These are phyloP conservation scores for Neofusicoccum kwambonambiense DNA, from an alignment of 2,329 filamentous ascomycete genomes.

Conservation along the genomic window DNA sequence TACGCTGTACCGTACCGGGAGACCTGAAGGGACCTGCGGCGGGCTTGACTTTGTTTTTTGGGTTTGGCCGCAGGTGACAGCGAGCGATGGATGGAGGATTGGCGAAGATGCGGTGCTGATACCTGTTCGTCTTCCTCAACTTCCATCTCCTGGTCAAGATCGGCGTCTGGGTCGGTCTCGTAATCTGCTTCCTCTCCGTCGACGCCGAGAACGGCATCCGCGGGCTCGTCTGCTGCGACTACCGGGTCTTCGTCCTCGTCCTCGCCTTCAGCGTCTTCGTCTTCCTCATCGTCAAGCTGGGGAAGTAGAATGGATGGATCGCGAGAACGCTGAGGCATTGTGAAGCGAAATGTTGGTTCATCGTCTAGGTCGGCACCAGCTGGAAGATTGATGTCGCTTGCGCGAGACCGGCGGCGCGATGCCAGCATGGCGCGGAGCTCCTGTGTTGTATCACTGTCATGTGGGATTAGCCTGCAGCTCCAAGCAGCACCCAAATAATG, in stretches of 20 bases:
- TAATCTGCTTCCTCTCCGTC: constrained; percentile 22
- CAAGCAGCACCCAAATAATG: constrained; percentile 29
- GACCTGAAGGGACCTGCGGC: constrained; percentile 53
- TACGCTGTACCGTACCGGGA: constrained; percentile 75
- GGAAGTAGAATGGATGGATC: constrained; percentile 22
- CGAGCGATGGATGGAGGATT: constrained; percentile 4
- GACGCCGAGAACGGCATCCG: not conserved
- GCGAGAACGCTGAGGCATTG: constrained; percentile 35
- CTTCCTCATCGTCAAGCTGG: not conserved
- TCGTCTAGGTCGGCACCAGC: constrained; percentile 24
- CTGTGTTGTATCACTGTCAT: constrained; percentile 17
- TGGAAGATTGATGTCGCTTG: constrained; percentile 10
- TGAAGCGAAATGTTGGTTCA: constrained; percentile 40
- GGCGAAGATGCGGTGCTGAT: constrained; percentile 1
- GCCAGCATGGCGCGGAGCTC: constrained; percentile 19
- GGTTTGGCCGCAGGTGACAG: not conserved
- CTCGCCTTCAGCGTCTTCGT: constrained; percentile 20
- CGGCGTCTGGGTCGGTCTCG: constrained; percentile 20
- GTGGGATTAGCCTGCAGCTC: not conserved
- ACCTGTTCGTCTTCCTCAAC: constrained; percentile 6
- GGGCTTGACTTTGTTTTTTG: constrained; percentile 30
- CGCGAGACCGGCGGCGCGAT: constrained; percentile 17
- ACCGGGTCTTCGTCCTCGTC: constrained; percentile 27
- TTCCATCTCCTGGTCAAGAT: constrained; percentile 11
- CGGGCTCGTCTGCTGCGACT: constrained; percentile 30